A percentile compares a stretch with the other conserved stretches of the same genome.
These are phyloP conservation scores for Penstemon eatonii DNA, from an alignment of 257 asterid genomes.

Conservation along the genomic window DNA sequence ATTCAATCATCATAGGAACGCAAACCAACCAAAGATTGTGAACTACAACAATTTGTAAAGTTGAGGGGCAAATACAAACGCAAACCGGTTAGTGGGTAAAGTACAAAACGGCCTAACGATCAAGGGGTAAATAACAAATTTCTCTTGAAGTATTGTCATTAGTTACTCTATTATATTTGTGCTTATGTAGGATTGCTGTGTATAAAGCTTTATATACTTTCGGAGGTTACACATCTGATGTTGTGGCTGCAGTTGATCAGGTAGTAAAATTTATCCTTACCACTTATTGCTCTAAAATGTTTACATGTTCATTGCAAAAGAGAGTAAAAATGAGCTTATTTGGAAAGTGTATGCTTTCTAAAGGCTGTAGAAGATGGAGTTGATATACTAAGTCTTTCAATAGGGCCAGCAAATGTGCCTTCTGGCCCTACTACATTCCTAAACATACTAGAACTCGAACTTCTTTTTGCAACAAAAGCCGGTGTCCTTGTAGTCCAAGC, in stretches of 20 bases:
- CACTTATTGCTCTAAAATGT: neutral
- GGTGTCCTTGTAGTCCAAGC: conserved; percentile 75
- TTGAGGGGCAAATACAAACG: too few relatives aligned
- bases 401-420: conserved; percentile 64
- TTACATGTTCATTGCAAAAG: neutral
- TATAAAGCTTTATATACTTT: conserved; percentile 63
- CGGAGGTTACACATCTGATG: conserved; percentile 76
- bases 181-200: conserved; percentile 53
- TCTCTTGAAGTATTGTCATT: neutral
- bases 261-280: conserved; percentile 25
- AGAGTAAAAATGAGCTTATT: neutral
- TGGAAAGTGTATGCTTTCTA: conserved; percentile 10
- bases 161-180: neutral
- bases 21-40: too few relatives aligned
- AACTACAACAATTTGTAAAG: too few relatives aligned
- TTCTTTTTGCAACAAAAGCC: conserved; percentile 60
- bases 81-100: too few relatives aligned
- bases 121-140: too few relatives aligned
- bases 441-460: conserved; percentile 57
- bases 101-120: too few relatives aligned
- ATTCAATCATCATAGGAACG: too few relatives aligned
- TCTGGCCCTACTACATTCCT: conserved; percentile 57
- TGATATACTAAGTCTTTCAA: conserved; percentile 65
- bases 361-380: conserved; percentile 89
- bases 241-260: conserved; percentile 81